Conservation (phyloP, 345 rosid genomes). For the Gossypium herbaceum region DNA sequence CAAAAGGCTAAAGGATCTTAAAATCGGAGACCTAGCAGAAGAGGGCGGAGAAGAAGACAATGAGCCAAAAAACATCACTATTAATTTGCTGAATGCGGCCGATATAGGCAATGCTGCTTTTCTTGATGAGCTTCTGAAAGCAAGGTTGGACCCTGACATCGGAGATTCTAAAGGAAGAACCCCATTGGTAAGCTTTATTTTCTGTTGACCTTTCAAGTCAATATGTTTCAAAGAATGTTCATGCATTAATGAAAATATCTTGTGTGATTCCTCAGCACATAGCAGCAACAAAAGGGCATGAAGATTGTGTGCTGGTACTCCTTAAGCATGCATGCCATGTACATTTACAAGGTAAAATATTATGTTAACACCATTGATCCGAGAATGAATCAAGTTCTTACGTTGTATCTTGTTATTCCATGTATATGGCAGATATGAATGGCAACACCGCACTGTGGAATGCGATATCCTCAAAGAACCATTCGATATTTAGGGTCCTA, state of each 20-base stretch:
- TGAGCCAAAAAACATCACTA: conserved; percentile 34
- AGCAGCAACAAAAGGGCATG: conserved; percentile 82
- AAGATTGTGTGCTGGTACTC: conserved; percentile 70
- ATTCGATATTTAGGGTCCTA: conserved; percentile 56
- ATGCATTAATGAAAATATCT: not conserved
- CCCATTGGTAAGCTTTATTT: conserved; percentile 47
- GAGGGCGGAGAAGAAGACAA: conserved; percentile 46
- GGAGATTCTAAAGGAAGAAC: conserved; percentile 68
- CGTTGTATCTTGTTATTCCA: not conserved
- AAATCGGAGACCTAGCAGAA: conserved; percentile 35
- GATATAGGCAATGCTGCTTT: conserved; percentile 80
- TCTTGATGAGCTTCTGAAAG: conserved; percentile 77
- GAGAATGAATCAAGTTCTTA: not conserved
- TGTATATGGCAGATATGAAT: conserved; percentile 41
- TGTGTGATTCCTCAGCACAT: conserved; percentile 51
- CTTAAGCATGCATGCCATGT: conserved; percentile 74
- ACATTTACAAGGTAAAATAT: conserved; percentile 51
- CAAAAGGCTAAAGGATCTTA: conserved; percentile 48
- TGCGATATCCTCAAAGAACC: conserved; percentile 56
- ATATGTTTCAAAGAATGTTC: not conserved
- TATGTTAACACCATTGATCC: not conserved
- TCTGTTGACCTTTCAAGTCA: not conserved
- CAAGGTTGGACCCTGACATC: conserved; percentile 66
- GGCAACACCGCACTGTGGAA: conserved; percentile 81
- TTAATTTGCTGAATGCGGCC: conserved; percentile 51